Conservation (phyloP, 2,329 filamentous ascomycete genomes). For the Aureobasidium pullulans region DNA sequence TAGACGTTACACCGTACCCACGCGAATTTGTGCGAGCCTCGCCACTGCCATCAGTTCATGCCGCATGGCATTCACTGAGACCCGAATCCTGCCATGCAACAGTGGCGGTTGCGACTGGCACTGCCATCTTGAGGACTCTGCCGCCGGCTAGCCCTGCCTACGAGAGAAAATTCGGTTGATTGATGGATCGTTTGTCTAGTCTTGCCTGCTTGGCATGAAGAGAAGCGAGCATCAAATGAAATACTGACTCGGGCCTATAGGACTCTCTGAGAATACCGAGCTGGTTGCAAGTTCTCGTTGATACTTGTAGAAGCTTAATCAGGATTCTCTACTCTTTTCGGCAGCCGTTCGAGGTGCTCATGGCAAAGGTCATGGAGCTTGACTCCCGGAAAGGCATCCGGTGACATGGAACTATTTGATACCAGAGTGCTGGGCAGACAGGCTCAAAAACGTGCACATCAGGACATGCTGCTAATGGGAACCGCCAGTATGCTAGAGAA, state of each 20-base stretch:
- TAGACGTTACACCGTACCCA: not conserved
- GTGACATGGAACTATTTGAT: not conserved
- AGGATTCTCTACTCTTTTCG: not conserved
- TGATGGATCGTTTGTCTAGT: no score
- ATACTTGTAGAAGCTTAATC: not conserved
- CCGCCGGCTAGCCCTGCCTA: not conserved
- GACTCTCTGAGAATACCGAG: no score
- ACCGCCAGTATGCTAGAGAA: slow-evolving; percentile 2
- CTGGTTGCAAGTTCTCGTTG: not conserved
- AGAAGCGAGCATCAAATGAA: not conserved
- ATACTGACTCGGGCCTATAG: not conserved
- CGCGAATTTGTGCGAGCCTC: not conserved
- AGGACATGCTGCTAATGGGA: not conserved
- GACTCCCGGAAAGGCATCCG: not conserved
- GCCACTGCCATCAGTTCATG: not conserved
- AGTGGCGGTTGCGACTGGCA: not conserved
- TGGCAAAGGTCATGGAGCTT: not conserved
- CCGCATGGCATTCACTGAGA: not conserved
- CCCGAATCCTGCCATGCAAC: no score
- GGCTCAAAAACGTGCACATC: not conserved
- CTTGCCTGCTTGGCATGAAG: not conserved
- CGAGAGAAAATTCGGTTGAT: no score
- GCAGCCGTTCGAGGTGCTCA: not conserved
- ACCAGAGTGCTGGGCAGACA: not conserved
- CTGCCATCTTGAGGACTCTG: not conserved